Conservation (phyloP, 164 flowering plant genomes). For the Annona cherimola region DNA sequence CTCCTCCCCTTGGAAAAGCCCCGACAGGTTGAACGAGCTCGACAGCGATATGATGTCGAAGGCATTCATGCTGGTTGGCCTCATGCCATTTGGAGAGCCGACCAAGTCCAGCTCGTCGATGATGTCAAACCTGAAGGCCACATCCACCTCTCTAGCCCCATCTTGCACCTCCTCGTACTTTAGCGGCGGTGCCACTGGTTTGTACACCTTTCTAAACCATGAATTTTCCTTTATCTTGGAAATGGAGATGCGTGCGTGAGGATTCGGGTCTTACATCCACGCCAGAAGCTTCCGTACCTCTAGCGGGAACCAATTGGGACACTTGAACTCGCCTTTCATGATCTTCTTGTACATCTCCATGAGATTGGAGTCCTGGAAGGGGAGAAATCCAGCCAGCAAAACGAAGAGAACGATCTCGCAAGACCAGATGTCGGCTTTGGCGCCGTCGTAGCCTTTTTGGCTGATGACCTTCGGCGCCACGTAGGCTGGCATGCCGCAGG, state of each 20-base stretch:
- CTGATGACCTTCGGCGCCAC: conserved; percentile 67
- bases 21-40: no score
- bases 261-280: conserved; percentile 53
- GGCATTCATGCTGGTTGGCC: no score
- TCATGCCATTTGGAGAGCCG: no score
- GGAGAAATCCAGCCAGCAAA: conserved; percentile 54
- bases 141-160: no score
- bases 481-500: conserved; percentile 73
- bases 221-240: no score
- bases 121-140: no score
- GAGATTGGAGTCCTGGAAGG: conserved; percentile 58
- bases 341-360: conserved; percentile 68
- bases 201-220: no score
- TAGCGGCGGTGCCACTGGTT: no score
- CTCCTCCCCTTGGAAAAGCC: no score
- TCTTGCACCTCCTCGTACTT: no score
- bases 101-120: no score
- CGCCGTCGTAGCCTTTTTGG: conserved; percentile 63
- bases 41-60: no score
- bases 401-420: conserved; percentile 62
- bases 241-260: conserved; percentile 47
- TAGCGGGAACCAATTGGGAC: conserved; percentile 62
- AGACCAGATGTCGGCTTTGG: conserved; percentile 63
- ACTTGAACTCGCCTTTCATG: conserved; percentile 52
- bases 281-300: conserved; percentile 36